Evolutionary conservation across 495 filamentous ascomycete species (phyloP), one percentile per base, ranked within the genome.

Genomic region (Collariella sp.): DNA sequence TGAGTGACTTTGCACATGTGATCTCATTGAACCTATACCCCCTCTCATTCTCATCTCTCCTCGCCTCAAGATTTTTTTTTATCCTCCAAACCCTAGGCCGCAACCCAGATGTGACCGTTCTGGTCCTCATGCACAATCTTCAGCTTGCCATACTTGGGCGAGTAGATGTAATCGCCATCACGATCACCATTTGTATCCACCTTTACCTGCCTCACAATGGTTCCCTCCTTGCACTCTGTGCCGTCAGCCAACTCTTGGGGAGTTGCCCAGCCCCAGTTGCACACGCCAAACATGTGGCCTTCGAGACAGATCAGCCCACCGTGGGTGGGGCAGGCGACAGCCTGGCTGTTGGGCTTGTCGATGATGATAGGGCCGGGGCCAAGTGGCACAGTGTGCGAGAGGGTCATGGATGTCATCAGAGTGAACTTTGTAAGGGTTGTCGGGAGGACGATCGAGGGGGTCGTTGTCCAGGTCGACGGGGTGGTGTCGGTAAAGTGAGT

Each of bases 251-350:
- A 29, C 18, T 40, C 20, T 7, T 49, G 49, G 5, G 49, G 41
- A 0, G 43, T 12, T 1, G 29, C 49, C 43, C 49, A 58, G 22
- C 55, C 47, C 31, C 48, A 33, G 40, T 46, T n/a, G 35, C 55
- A 57, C 19, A 46, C 16, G 1, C 48, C 55, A 42, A 46, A 52
- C 24, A 31, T 7, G 10, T 33, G 7, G 0, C 47, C 20, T 5
- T 47, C 48, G 3, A 57, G 26, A n/a, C 55, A 57, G 13, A 57
- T 18, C 11, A 43, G 38, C 39, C 11, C 29, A 18, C 49, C 49
- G 15, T 43, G 16, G 24, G 16, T 35, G 0, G 38, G 0, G 29
- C 49, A 52, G 26, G 49, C 26, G 16, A 44, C 39, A 6, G 49
- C 49, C 18, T 35, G 16, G 39, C 33, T 9, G 38, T 23, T 34